Percentiles rank a stretch among this genome's conserved stretches.
Evolutionary conservation across 1,139 yeast species (phyloP).

Genomic region (Pneumocystis carinii): DNA sequence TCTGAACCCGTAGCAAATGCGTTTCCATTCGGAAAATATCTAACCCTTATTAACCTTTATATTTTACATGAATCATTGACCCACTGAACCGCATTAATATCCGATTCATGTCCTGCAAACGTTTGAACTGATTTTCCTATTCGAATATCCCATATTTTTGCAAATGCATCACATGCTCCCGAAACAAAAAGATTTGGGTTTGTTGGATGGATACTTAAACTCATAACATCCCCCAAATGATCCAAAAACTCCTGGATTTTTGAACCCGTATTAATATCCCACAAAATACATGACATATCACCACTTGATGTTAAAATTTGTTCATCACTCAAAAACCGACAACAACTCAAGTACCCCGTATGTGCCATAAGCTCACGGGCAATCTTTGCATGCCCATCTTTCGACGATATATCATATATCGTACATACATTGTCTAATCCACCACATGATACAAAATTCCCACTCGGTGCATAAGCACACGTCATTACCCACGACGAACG

Average conservation of each 20-base stretch:
- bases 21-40: constrained; percentile 55
- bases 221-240: constrained; percentile 68
- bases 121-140: constrained; percentile 40
- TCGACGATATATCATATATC: constrained; percentile 35
- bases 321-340: constrained; percentile 45
- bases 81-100: constrained; percentile 44
- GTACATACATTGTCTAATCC: constrained; percentile 74
- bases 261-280: constrained; percentile 60
- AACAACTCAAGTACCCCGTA: constrained; percentile 64
- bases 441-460: constrained; percentile 56
- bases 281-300: constrained; percentile 62
- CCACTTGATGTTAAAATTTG: constrained; percentile 63
- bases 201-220: constrained; percentile 29
- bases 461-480: constrained; percentile 58
- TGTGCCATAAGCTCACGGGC: constrained; percentile 37
- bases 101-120: constrained; percentile 45
- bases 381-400: constrained; percentile 14
- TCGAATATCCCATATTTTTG: constrained; percentile 60
- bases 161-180: constrained; percentile 64
- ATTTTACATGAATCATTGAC: neutral
- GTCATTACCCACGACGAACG: constrained; percentile 61
- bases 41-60: neutral
- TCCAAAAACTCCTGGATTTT: constrained; percentile 47
- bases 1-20: constrained; percentile 52
- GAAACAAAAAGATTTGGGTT: constrained; percentile 37